Evolutionary conservation across 495 filamentous ascomycete species (phyloP).

Genomic region (Rhizodiscina lignyota): DNA sequence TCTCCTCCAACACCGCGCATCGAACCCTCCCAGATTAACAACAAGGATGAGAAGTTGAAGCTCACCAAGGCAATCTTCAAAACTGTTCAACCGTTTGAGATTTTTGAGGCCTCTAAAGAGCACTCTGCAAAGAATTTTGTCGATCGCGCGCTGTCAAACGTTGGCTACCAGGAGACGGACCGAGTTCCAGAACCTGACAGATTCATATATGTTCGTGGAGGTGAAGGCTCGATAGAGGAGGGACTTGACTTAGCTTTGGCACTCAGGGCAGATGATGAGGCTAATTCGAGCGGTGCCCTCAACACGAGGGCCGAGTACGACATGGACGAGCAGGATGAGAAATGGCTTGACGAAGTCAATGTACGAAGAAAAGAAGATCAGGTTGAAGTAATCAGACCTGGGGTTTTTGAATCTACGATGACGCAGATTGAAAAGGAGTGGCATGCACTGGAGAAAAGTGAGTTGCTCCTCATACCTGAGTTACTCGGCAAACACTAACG

Average conservation of each 20-base stretch:
- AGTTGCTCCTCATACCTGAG: slow-evolving; percentile 2
- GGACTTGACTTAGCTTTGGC: slow-evolving; percentile 53
- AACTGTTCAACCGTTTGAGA: slow-evolving; percentile 39
- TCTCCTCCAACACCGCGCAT: slow-evolving; percentile 41
- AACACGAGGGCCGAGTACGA: slow-evolving; percentile 90
- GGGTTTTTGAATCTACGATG: slow-evolving; percentile 92
- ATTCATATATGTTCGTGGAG: slow-evolving; percentile 53
- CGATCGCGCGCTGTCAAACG: slow-evolving; percentile 80
- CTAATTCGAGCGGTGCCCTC: slow-evolving; percentile 23
- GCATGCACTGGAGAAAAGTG: slow-evolving; percentile 83
- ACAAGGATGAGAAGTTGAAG: slow-evolving; percentile 48
- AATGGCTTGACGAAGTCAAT: slow-evolving; percentile 84
- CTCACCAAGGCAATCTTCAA: slow-evolving; percentile 46
- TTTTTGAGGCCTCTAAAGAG: slow-evolving; percentile 47
- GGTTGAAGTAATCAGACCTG: slow-evolving; percentile 69
- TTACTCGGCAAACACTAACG: too few species aligned
- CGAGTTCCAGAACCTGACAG: slow-evolving; percentile 62
- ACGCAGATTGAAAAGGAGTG: slow-evolving; percentile 98
- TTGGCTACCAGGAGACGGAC: slow-evolving; percentile 91
- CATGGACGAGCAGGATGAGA: slow-evolving; percentile 98
- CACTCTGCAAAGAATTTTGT: slow-evolving; percentile 51
- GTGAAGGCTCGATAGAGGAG: slow-evolving; percentile 65
- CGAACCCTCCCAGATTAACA: slow-evolving; percentile 44
- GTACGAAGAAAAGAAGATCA: slow-evolving; percentile 50
- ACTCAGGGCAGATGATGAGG: slow-evolving; percentile 43